Percentiles rank a stretch among this genome's conserved stretches.
Conservation (phyloP, 495 filamentous ascomycete genomes). For the Aspergillus ellipticus region DNA sequence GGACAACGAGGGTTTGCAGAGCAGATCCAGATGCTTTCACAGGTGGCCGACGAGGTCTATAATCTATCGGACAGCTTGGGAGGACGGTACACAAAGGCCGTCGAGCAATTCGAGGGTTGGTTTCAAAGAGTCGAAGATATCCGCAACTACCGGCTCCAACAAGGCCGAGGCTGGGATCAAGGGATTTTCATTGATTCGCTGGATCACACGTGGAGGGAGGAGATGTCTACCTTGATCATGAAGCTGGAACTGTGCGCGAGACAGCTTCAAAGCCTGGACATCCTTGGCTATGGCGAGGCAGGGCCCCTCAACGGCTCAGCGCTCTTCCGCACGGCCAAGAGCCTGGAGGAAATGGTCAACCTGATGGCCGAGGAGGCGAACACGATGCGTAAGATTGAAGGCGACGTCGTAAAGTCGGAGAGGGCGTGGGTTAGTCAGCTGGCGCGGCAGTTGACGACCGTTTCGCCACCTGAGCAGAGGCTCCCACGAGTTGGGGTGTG, state of each 20-base stretch:
- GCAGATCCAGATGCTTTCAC: slow-evolving; percentile 43
- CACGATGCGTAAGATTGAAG: slow-evolving; percentile 39
- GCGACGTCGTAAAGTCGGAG: slow-evolving; percentile 37
- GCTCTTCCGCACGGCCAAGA: slow-evolving; percentile 27
- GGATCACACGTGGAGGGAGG: slow-evolving; percentile 40
- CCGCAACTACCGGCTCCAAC: slow-evolving; percentile 15
- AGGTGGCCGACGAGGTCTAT: slow-evolving; percentile 41
- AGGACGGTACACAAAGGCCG: slow-evolving; percentile 33
- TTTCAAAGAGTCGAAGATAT: slow-evolving; percentile 33
- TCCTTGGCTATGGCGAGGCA: slow-evolving; percentile 33
- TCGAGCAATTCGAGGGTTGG: slow-evolving; percentile 45
- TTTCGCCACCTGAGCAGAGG: slow-evolving; percentile 6
- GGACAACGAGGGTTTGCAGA: slow-evolving; percentile 31
- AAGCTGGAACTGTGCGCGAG: slow-evolving; percentile 40
- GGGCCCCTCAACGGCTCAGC: slow-evolving; percentile 31
- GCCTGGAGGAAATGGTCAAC: slow-evolving; percentile 30
- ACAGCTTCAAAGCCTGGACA: slow-evolving; percentile 35
- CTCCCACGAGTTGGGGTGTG: slow-evolving; percentile 12
- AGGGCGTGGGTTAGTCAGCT: slow-evolving; percentile 31
- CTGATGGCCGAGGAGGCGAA: slow-evolving; percentile 44
- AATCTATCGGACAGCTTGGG: slow-evolving; percentile 23
- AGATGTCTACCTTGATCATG: slow-evolving; percentile 30
- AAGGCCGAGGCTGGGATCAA: slow-evolving; percentile 7
- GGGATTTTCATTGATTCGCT: slow-evolving; percentile 40
- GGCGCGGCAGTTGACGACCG: slow-evolving; percentile 25